A percentile compares a stretch with the other conserved stretches of the same genome.
Conservation (phyloP, 805 yeast genomes). For the Cephaloascus fragrans region DNA sequence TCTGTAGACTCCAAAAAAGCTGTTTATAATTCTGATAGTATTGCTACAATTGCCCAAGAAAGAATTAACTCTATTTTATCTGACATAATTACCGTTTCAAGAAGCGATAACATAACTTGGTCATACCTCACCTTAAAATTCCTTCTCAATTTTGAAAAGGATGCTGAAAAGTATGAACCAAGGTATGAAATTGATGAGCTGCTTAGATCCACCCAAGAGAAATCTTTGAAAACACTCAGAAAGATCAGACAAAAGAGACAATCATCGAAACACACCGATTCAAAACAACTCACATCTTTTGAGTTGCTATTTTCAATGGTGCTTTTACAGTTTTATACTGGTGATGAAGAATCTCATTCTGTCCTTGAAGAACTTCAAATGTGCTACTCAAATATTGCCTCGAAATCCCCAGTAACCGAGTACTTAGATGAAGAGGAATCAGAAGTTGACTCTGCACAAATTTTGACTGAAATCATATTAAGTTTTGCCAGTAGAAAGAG, state of each 20-base stretch:
- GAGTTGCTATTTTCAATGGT: constrained; percentile 73
- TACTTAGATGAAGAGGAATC: constrained; percentile 28
- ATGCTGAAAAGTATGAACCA: constrained; percentile 5
- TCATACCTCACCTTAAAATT: constrained; percentile 41
- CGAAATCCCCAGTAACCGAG: constrained; percentile 9
- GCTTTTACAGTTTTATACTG: constrained; percentile 66
- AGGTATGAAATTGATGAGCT: constrained; percentile 13
- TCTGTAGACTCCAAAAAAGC: too few species aligned
- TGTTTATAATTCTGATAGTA: constrained; percentile 15
- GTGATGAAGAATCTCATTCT: constrained; percentile 67
- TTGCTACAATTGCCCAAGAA: constrained; percentile 41
- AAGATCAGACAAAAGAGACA: constrained; percentile 26
- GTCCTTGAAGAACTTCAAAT: constrained; percentile 64
- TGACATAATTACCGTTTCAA: constrained; percentile 36
- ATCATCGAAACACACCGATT: too few species aligned
- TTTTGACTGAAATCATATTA: constrained; percentile 31
- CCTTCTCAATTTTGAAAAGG: constrained; percentile 14
- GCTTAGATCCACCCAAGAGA: constrained; percentile 23
- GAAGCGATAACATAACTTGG: constrained; percentile 47
- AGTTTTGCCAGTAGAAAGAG: constrained; percentile 34
- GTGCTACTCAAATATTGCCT: constrained; percentile 26
- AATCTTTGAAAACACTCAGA: constrained; percentile 39
- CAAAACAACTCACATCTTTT: too few species aligned
- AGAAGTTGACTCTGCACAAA: constrained; percentile 12
- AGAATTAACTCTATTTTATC: constrained; percentile 62